Base-by-base conservation (phyloP, 2,329 filamentous ascomycete species). In the Drechslerella dactyloides region DNA sequence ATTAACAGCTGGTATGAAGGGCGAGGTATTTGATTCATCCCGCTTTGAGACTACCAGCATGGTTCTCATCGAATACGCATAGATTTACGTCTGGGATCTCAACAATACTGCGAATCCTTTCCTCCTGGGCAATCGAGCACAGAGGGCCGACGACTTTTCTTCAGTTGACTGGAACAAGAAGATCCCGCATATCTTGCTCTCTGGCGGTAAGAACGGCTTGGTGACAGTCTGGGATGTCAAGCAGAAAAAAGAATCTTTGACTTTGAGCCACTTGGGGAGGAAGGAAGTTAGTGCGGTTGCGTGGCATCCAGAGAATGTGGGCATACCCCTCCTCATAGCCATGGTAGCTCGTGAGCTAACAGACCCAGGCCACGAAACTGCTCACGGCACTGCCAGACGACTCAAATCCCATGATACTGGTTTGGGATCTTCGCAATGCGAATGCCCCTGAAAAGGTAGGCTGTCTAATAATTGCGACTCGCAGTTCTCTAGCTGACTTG, bases 141-240 rank as follows among this genome's bases (percentile, higher is more conserved):
- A 92, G 74, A 89, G 93, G 78, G 90, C 92, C 42, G 93, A 97
- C 77, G 68, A 72, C 23, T 90, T 97, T 75, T 94, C 97, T 78
- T 96, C 93, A 75, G 84, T 99, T 72, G 93, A 96, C 76, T 99
- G 96, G 96, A 99, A 99, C 81, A 93, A 92, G 78, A 97, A 96
- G 82, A 93, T 97, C 46, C 87, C 93, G 13, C 93, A 99, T 79
- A 99, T 99, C 79, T 82, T 99, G 76, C 94, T 93, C 17, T 97
- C 93, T 8, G 94, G 94, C 75, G 93, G 93, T 78, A 90, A 87
- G 73, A 93, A 92, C 55, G 94, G 94, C 2, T 96, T 97, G 78
- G 93, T 97, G 37, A 97, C 94, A 1, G 93, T 99, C 17, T 99
- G 94, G 94, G 94, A 99, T 81, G 85, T 97, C 75, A 97, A 96